A percentile compares a stretch with the other conserved stretches of the same genome.
phyloP scores from a whole-genome alignment of 768 basidiomycete species.

The Pleurotus pulmonarius region DNA sequence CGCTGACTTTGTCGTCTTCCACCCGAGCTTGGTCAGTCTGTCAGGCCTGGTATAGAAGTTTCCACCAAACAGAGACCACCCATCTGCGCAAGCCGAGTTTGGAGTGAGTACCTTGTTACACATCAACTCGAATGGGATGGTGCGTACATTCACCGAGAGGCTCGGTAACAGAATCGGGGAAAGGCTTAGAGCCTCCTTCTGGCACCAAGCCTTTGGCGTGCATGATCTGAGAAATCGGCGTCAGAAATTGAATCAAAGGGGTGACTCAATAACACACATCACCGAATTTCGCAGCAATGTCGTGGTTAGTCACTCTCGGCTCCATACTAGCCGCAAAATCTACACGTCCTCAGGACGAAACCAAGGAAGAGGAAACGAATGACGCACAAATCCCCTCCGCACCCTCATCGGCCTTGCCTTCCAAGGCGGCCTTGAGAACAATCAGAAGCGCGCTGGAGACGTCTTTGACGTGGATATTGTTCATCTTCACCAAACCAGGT shows the following conservation, averaged over 20 bases:
- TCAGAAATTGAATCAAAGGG: background rate
- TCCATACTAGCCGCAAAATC: conserved; percentile 31
- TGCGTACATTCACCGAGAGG: conserved; percentile 34
- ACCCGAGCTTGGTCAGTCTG: conserved; percentile 33
- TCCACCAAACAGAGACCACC: conserved; percentile 37
- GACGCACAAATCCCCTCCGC: conserved; percentile 36
- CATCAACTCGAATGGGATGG: background rate
- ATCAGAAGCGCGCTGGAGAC: conserved; percentile 27
- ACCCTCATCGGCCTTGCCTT: conserved; percentile 38
- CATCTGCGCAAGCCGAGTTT: conserved; percentile 20
- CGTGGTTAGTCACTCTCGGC: conserved; percentile 23
- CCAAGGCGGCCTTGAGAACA: conserved; percentile 34
- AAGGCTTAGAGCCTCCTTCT: conserved; percentile 27
- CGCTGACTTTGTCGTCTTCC: conserved; percentile 27
- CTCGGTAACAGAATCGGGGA: conserved; percentile 29
- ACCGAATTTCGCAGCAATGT: conserved; percentile 29
- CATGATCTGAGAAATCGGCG: conserved; percentile 21
- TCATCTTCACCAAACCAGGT: conserved; percentile 31
- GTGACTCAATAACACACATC: conserved; percentile 23
- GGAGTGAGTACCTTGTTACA: background rate
- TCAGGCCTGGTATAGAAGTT: conserved; percentile 31
- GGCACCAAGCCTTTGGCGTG: conserved; percentile 28
- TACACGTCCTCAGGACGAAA: conserved; percentile 9
- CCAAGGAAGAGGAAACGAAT: background rate
- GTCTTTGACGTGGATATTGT: conserved; percentile 38